phyloP scores from a whole-genome alignment of 176 grass and related monocot genomes.

The Areca catechu region DNA sequence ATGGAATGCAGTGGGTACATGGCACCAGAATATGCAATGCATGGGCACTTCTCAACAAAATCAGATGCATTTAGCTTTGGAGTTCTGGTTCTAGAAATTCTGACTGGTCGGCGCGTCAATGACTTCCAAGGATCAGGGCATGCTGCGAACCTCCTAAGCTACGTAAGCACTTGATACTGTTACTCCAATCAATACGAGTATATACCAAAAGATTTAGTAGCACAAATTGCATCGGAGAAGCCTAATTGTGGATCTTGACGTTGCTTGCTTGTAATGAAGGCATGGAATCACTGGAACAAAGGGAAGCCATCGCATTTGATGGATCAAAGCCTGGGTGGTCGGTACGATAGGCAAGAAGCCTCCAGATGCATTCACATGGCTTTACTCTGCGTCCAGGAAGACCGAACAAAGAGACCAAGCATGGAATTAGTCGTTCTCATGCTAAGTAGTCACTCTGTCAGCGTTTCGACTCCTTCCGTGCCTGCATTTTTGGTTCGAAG shows the following conservation, averaged over 20 bases:
- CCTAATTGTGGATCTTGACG: too few relatives aligned
- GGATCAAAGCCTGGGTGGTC: neutral
- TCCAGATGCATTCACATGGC: constrained; percentile 1
- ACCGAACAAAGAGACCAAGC: neutral
- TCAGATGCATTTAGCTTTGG: constrained; percentile 5
- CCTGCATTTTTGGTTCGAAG: neutral
- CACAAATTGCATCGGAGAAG: too few relatives aligned
- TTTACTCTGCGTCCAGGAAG: neutral
- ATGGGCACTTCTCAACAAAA: neutral
- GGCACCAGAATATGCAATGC: neutral
- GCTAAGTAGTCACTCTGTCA: neutral
- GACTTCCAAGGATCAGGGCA: neutral
- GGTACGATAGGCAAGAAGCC: neutral
- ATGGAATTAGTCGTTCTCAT: neutral
- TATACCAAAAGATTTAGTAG: too few relatives aligned
- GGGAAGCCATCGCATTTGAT: neutral
- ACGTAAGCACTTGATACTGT: neutral
- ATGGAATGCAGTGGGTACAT: constrained; percentile 1
- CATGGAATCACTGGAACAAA: constrained; percentile 3
- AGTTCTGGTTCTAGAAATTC: constrained; percentile 5
- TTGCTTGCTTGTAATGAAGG: neutral
- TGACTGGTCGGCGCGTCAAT: neutral
- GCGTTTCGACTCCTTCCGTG: neutral
- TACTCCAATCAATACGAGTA: neutral
- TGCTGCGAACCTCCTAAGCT: constrained; percentile 1